phyloP scores from a whole-genome alignment of 1,284 basidiomycete genomes.

The Cutaneotrichosporon sp. region DNA sequence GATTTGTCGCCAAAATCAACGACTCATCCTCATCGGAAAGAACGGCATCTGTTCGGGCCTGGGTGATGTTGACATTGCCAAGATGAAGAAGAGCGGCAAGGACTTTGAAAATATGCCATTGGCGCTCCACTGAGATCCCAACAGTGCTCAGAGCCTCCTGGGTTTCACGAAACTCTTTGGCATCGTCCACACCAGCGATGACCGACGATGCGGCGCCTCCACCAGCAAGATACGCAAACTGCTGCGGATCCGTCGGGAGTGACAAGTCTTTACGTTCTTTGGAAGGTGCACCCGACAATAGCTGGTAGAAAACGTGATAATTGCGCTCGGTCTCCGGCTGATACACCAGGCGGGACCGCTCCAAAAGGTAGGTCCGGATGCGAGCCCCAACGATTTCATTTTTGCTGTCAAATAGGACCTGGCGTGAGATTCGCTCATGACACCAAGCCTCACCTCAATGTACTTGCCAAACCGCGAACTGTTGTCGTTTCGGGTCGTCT shows the following conservation, averaged over 20 bases:
- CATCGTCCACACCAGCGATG: constrained; percentile 89
- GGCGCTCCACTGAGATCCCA: constrained; percentile 92
- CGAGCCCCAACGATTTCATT: constrained; percentile 97
- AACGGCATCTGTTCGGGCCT: constrained; percentile 72
- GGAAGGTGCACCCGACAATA: constrained; percentile 91
- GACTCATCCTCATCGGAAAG: constrained; percentile 81
- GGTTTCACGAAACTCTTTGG: constrained; percentile 87
- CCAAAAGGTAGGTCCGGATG: constrained; percentile 94
- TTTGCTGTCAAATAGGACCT: constrained; percentile 88
- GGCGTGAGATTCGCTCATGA: neutral
- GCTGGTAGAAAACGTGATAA: constrained; percentile 99
- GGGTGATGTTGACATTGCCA: constrained; percentile 88
- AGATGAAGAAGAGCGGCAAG: constrained; percentile 91
- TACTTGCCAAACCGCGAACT: constrained; percentile 99
- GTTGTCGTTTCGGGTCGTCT: constrained; percentile 98
- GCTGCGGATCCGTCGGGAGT: constrained; percentile 70
- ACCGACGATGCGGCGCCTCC: constrained; percentile 80
- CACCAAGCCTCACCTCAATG: constrained; percentile 69
- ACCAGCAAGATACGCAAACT: constrained; percentile 90
- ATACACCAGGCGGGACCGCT: constrained; percentile 94
- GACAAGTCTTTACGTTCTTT: constrained; percentile 95
- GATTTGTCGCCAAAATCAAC: constrained; percentile 72
- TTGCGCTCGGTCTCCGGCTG: constrained; percentile 96
- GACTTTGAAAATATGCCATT: constrained; percentile 96
- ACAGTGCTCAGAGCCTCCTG: constrained; percentile 94